Base-by-base conservation (phyloP, 768 basidiomycete genomes). In the Floccularia luteovirens region DNA sequence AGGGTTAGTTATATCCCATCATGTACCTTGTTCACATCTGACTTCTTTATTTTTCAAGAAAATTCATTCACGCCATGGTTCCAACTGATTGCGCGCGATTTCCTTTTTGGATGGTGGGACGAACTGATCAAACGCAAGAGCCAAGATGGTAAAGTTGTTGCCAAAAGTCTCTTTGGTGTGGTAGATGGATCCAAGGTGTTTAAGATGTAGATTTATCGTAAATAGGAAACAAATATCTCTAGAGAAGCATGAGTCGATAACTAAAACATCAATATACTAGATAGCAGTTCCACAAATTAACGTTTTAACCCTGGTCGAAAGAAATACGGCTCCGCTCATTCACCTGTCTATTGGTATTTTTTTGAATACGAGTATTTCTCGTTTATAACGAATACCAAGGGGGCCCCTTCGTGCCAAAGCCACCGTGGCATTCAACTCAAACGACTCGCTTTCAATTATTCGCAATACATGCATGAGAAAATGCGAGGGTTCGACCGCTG, bases 91-190 rank as follows among this genome's bases (percentile, higher is more conserved):
- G 92, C 91, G 2, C 79, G 92, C 3, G 91, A 97, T 58, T 94
- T 94, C 62, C 72, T 99, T 31, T 98, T 93, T 56, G 90, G 88
- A 17, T 99, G 96, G 96, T 99, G 96, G 96, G 91, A 96, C 53
- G 82, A 86, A 45, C 77, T 99, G 31, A 53, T 84, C 46, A 66
- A 64, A 39, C 79, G 86, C n/a, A 34, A 17, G 25, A 77, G 67
- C 44, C 48, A 44, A 10, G 52, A 77, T 13, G 86, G 84, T 5
- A 66, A 70, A 17, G 68, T 90, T 7, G 55, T 59, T n/a, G 83
- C 84, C 1, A 75, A 79, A 53, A 79, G 69, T 47, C 66, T 86
- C 3, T 69, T 58, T 5, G 83, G 77, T 3, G 48, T 86, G 14
- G 83, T 71, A 4, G 85, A 90, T 47, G 82, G 82, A 7, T 75